phyloP scores from a whole-genome alignment of 306 rosid genomes.

The Lotus japonicus region DNA sequence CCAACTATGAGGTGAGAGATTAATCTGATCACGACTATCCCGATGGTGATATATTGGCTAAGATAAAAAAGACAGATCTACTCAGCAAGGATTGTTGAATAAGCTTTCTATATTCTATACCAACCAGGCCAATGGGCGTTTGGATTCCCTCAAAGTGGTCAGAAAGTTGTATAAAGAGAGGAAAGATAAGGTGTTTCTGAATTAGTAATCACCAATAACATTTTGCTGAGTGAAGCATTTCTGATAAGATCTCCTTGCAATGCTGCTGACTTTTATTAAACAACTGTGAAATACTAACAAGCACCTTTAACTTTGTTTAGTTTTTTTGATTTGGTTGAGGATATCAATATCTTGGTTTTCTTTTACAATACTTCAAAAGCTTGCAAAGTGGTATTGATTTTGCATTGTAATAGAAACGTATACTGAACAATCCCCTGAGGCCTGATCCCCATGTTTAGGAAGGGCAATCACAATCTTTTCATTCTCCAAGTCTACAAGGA shows the following conservation, averaged over 20 bases:
- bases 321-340: slow-evolving; percentile 21
- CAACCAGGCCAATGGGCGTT: neutral
- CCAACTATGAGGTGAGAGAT: too few species aligned
- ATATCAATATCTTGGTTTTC: slow-evolving; percentile 17
- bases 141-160: neutral
- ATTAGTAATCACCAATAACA: slow-evolving; percentile 19
- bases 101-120: slow-evolving; percentile 25
- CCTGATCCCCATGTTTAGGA: slow-evolving; percentile 4
- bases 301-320: neutral
- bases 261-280: slow-evolving; percentile 20
- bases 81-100: neutral
- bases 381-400: slow-evolving; percentile 15
- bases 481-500: neutral
- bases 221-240: slow-evolving; percentile 13
- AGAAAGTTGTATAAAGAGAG: slow-evolving; percentile 2
- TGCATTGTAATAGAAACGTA: neutral
- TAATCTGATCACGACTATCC: too few species aligned
- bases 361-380: slow-evolving; percentile 27
- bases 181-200: slow-evolving; percentile 21
- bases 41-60: too few species aligned
- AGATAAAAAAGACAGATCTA: slow-evolving; percentile 1
- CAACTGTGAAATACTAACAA: neutral
- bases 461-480: neutral
- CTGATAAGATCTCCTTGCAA: neutral
- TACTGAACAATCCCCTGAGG: slow-evolving; percentile 13